Base-by-base conservation (phyloP, 805 yeast species). In the Candida insectalens region DNA sequence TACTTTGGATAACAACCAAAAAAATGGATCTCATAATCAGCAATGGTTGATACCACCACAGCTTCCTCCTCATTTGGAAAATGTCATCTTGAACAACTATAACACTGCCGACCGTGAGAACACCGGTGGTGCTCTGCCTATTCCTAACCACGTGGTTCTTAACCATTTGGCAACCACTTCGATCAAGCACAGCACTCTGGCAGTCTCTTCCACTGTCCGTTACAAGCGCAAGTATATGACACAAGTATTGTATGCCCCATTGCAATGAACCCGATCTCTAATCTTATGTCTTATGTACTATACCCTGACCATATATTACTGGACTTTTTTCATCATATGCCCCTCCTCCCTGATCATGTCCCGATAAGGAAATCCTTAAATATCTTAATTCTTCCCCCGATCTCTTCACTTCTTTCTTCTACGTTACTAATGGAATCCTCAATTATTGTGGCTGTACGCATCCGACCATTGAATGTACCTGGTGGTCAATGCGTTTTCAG, bases 81-180 rank as follows among this genome's bases (percentile, higher is more conserved):
- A 82, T 49, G 97, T 92, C 36, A 87, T 92, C 36, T 68, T 89
- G 50, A 89, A 89, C 61, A 76, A 77, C 44, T 80, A 69, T 63
- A 67, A 64, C 45, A 53, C 55, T 27, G 60, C 72, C 46, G 84
- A 79, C 45, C 71, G 66, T 45, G 87, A 82, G 49, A 89, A 87
- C 54, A 83, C 81, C 46, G 72, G 83, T 25, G 94, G 95, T 36
- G 94, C 94, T 2, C 62, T 87, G 45, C 92, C 94, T 7, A 85
- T 87, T 36, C 97, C 97, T 10, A 85, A 88, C 52, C 96, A 88
- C 53, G 97, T 88, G 36, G 94, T 88, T 17, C 63, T 88, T 47
- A 88, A 88, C 53, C 97, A 88, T 57, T 64, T 88, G 57, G 95
- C 96, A n/a, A 88, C 96, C 6, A 85, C 96, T 8, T 79, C 92